Evolutionary conservation across 139 green algal species (phyloP).

Genomic region (Coelastrella sp.): DNA sequence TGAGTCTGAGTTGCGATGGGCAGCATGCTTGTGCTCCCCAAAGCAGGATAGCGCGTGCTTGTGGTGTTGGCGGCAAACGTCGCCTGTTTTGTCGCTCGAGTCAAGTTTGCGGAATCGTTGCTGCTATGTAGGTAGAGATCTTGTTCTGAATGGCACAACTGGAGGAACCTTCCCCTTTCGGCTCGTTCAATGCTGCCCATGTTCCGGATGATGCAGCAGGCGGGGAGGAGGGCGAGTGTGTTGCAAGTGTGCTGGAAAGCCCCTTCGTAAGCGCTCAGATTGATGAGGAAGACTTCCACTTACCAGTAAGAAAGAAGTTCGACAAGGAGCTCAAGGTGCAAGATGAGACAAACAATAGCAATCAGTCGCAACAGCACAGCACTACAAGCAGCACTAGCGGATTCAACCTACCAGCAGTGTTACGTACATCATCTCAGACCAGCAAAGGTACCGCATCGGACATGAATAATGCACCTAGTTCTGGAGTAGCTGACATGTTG

Average conservation of each 20-base stretch:
- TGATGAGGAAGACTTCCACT: neutral
- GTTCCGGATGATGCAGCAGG: neutral
- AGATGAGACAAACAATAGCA: no score
- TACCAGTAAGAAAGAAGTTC: neutral
- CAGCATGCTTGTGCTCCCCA: no score
- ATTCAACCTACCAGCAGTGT: neutral
- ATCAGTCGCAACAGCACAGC: neutral
- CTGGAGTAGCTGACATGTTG: neutral
- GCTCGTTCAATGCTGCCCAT: neutral
- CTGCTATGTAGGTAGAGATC: no score
- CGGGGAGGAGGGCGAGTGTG: neutral
- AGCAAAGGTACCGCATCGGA: neutral
- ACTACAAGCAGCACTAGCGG: neutral
- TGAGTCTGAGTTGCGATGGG: no score
- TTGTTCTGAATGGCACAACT: slow-evolving; percentile 5
- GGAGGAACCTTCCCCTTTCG: slow-evolving; percentile 5
- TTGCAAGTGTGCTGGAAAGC: slow-evolving; percentile 20
- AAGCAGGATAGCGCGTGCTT: no score
- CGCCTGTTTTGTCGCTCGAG: neutral
- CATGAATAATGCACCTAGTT: neutral
- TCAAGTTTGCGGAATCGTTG: neutral
- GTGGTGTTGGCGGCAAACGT: no score
- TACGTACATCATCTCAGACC: neutral
- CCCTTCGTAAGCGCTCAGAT: neutral
- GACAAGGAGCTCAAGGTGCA: no score